Conservation (phyloP, 1,284 basidiomycete species). For the Rugiboletus extremiorientalis region DNA sequence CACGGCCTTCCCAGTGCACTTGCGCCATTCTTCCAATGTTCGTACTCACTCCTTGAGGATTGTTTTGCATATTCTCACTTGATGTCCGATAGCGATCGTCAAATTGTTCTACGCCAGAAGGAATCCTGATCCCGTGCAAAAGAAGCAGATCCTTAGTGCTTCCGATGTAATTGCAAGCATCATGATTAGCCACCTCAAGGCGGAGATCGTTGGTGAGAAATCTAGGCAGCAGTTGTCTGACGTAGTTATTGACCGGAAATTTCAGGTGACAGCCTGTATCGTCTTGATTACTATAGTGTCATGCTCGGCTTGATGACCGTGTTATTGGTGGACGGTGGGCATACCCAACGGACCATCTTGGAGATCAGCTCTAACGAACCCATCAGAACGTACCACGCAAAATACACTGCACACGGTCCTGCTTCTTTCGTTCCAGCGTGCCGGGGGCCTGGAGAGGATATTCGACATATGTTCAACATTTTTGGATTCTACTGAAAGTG, state of each 20-base stretch:
- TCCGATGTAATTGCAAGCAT: conserved; percentile 72
- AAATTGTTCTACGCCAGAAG: conserved; percentile 86
- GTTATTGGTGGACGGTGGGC: conserved; percentile 82
- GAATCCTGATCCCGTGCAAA: conserved; percentile 75
- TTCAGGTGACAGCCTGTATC: conserved; percentile 51
- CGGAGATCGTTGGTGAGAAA: conserved; percentile 53
- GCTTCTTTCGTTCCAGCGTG: conserved; percentile 71
- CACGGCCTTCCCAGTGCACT: conserved; percentile 79
- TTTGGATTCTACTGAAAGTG: conserved; percentile 53
- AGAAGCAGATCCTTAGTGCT: conserved; percentile 73
- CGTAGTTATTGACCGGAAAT: conserved; percentile 1
- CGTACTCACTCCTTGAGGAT: conserved; percentile 17
- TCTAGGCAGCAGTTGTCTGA: not conserved
- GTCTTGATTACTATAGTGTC: conserved; percentile 71
- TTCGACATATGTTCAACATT: conserved; percentile 61
- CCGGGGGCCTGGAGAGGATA: conserved; percentile 74
- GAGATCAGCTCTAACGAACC: conserved; percentile 3
- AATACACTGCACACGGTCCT: conserved; percentile 84
- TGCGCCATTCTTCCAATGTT: conserved; percentile 89
- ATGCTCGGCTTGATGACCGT: conserved; percentile 74
- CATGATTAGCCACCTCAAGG: conserved; percentile 71
- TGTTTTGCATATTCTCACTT: conserved; percentile 7
- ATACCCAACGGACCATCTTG: not conserved
- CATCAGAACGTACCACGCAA: conserved; percentile 67
- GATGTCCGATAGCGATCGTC: conserved; percentile 63